A percentile compares a stretch with the other conserved stretches of the same genome.
phyloP scores from a whole-genome alignment of 305 asterid genomes.

The Plantago rigida region DNA sequence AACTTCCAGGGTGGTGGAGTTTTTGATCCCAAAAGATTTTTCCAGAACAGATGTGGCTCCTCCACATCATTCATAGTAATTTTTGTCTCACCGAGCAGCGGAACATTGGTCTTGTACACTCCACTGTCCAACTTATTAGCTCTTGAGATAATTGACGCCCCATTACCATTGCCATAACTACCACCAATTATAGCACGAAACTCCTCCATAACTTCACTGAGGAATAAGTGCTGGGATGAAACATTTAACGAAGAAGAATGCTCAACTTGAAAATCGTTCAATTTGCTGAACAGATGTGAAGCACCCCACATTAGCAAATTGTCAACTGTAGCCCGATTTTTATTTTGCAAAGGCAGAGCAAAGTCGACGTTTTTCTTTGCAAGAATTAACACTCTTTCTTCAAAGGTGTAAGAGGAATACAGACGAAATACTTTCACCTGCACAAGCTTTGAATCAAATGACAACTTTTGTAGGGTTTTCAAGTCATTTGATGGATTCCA shows the following conservation, averaged over 20 bases:
- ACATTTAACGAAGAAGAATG: constrained; percentile 28
- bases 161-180: constrained; percentile 23
- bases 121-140: constrained; percentile 45
- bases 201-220: constrained; percentile 49
- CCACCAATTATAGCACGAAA: constrained; percentile 46
- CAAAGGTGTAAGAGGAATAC: constrained; percentile 67
- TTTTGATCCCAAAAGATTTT: constrained; percentile 53
- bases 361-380: constrained; percentile 49
- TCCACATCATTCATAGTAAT: constrained; percentile 42
- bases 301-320: constrained; percentile 86
- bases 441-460: constrained; percentile 47
- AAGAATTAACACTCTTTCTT: constrained; percentile 60
- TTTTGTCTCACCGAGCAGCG: constrained; percentile 59
- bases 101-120: constrained; percentile 36
- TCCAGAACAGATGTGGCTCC: constrained; percentile 70
- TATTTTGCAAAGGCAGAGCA: constrained; percentile 41
- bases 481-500: constrained; percentile 73
- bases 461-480: constrained; percentile 56
- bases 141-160: constrained; percentile 45
- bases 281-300: constrained; percentile 49
- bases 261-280: constrained; percentile 58
- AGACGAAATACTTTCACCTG: constrained; percentile 67
- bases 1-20: constrained; percentile 58
- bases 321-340: constrained; percentile 41
- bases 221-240: constrained; percentile 40